Evolutionary conservation across 495 filamentous ascomycete genomes (phyloP).

Genomic region (Aspergillus incahuasiensis): DNA sequence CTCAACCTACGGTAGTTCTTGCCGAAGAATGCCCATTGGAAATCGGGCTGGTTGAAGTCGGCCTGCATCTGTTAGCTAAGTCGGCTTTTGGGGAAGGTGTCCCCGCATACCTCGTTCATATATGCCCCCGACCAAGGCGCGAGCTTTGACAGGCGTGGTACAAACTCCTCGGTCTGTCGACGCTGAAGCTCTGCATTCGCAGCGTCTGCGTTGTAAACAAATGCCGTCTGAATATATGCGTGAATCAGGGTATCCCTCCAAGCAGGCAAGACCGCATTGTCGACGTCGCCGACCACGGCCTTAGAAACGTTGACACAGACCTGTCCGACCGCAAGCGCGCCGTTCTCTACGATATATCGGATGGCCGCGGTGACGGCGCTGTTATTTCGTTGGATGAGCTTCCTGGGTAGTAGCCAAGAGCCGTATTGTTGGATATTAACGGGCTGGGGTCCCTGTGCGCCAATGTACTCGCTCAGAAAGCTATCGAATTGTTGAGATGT

Average conservation of each 20-base stretch:
- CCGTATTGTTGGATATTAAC: too few species aligned
- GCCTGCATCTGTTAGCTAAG: constrained; percentile 6
- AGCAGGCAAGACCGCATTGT: constrained; percentile 53
- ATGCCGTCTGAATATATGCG: constrained; percentile 28
- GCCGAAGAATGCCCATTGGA: constrained; percentile 49
- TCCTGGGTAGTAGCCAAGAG: too few species aligned
- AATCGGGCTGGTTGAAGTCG: constrained; percentile 48
- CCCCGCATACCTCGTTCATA: constrained; percentile 27
- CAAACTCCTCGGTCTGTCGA: constrained; percentile 33
- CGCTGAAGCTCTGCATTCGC: constrained; percentile 28
- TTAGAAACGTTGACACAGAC: constrained; percentile 35
- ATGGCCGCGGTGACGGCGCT: constrained; percentile 36
- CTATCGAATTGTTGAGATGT: too few species aligned
- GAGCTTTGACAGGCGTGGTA: constrained; percentile 34
- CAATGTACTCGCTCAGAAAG: too few species aligned
- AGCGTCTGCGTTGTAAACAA: constrained; percentile 36
- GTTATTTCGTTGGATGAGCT: constrained; percentile 31
- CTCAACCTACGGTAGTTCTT: constrained; percentile 34
- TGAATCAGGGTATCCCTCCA: constrained; percentile 52
- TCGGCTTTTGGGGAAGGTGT: background rate
- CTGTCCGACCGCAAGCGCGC: constrained; percentile 39
- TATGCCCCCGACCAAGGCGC: constrained; percentile 33
- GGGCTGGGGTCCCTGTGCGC: too few species aligned
- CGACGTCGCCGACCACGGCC: constrained; percentile 37
- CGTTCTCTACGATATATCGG: constrained; percentile 37